These are phyloP conservation scores for Aspergillus thermomutatus DNA, from an alignment of 2,329 filamentous ascomycete genomes.

Conservation along the genomic window DNA sequence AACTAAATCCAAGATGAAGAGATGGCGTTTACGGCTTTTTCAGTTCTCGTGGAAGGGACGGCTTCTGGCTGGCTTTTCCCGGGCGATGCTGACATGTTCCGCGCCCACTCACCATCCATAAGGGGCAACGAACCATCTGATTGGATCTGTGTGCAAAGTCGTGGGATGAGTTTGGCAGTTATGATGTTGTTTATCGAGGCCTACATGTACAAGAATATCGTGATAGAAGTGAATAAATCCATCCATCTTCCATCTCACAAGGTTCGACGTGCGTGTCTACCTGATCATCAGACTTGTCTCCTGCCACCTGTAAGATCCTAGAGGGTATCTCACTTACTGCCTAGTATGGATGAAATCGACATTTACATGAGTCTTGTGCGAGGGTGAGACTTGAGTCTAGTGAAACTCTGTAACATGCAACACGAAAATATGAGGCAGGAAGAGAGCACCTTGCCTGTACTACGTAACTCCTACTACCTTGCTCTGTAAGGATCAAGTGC, in stretches of 20 bases:
- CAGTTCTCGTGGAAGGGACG: slow-evolving; percentile 34
- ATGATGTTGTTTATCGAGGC: not conserved
- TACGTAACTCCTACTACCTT: not conserved
- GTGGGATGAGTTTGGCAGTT: not conserved
- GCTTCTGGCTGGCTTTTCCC: slow-evolving; percentile 26
- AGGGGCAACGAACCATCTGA: slow-evolving; percentile 33
- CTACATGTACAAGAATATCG: not conserved
- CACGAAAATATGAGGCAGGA: not conserved
- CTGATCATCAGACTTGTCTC: too few relatives aligned
- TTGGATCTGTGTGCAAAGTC: slow-evolving; percentile 29
- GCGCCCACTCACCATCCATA: slow-evolving; percentile 33
- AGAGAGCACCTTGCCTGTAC: not conserved
- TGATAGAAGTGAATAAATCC: not conserved
- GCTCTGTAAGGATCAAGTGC: not conserved
- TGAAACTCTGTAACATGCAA: not conserved
- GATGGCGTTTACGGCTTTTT: slow-evolving; percentile 30
- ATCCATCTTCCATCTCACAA: not conserved
- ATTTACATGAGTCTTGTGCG: not conserved
- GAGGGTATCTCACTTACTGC: not conserved
- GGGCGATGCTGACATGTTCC: slow-evolving; percentile 39
- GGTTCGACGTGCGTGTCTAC: too few relatives aligned
- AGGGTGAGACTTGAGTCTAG: not conserved
- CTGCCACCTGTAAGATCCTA: not conserved
- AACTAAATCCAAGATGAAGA: slow-evolving; percentile 43
- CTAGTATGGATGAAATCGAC: not conserved